phyloP scores from a whole-genome alignment of 208 protist genomes.

The Vickermania spadyakhi region DNA sequence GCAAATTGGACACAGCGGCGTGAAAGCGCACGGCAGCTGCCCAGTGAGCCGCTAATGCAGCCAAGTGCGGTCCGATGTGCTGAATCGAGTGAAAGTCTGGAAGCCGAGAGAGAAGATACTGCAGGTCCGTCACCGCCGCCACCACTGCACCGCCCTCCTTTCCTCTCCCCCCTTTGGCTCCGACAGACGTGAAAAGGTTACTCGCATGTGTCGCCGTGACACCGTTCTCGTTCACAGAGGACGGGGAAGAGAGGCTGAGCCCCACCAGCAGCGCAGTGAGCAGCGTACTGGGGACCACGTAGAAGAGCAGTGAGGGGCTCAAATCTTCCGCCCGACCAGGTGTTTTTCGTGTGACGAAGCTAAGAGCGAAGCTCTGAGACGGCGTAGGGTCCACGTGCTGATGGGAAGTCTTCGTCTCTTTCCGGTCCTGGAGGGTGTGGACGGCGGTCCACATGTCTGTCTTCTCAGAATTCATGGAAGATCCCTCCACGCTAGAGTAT shows the following conservation, averaged over 20 bases:
- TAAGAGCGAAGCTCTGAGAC: not conserved
- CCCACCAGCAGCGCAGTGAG: not conserved
- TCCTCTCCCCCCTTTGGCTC: not conserved
- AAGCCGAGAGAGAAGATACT: conserved; percentile 29
- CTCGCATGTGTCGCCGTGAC: too few relatives aligned
- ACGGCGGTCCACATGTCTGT: too few relatives aligned
- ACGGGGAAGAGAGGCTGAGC: not conserved
- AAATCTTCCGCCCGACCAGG: not conserved
- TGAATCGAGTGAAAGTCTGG: conserved; percentile 24
- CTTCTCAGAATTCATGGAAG: too few relatives aligned
- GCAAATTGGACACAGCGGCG: conserved; percentile 30
- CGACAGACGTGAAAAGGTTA: too few relatives aligned
- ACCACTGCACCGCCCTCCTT: not conserved
- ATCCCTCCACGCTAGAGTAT: too few relatives aligned
- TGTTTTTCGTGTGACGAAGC: too few relatives aligned
- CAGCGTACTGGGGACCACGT: not conserved
- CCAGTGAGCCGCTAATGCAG: conserved; percentile 31
- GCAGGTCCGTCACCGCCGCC: conserved; percentile 27
- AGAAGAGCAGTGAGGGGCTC: not conserved
- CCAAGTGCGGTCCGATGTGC: conserved; percentile 18
- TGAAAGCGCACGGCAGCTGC: conserved; percentile 29
- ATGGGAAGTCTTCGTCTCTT: too few relatives aligned
- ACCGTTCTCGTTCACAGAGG: too few relatives aligned
- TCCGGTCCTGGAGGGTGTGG: too few relatives aligned
- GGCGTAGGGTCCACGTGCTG: not conserved